Conservation (phyloP, 495 filamentous ascomycete species). For the Lasiosphaeriaceae sp. region DNA sequence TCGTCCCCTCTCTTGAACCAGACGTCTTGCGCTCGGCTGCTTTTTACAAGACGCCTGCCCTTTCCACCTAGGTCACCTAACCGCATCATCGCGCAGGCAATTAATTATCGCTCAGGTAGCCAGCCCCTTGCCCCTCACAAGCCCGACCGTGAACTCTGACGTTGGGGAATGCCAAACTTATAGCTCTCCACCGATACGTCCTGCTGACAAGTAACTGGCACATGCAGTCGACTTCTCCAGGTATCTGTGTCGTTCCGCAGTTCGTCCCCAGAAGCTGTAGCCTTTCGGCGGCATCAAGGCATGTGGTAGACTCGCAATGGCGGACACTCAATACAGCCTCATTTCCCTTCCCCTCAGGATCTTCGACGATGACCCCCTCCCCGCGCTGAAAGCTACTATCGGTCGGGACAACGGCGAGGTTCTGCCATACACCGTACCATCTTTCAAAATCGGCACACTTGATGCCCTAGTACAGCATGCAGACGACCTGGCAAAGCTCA, state of each 20-base stretch:
- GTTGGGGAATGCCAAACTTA: background rate
- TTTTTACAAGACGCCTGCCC: no score
- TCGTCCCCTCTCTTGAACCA: no score
- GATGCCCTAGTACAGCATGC: conserved; percentile 96
- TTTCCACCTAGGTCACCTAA: background rate
- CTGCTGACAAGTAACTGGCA: no score
- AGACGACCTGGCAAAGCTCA: conserved; percentile 89
- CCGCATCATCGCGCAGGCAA: background rate
- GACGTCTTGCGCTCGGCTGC: no score
- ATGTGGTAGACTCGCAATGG: conserved; percentile 25
- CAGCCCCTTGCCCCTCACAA: background rate
- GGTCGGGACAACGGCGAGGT: conserved; percentile 71
- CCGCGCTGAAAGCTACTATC: conserved; percentile 66
- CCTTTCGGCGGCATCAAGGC: background rate
- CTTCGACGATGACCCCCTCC: conserved; percentile 71
- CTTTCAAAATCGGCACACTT: conserved; percentile 95
- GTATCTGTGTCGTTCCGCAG: no score
- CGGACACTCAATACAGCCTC: conserved; percentile 41
- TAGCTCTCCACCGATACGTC: no score
- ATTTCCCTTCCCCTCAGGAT: conserved; percentile 46
- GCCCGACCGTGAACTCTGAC: background rate
- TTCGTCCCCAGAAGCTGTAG: no score
- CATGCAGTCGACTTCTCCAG: no score
- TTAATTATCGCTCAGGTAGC: no score
- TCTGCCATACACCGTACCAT: conserved; percentile 75